Base-by-base conservation (phyloP, 1,284 basidiomycete genomes). In the Rhodotorula sp. region DNA sequence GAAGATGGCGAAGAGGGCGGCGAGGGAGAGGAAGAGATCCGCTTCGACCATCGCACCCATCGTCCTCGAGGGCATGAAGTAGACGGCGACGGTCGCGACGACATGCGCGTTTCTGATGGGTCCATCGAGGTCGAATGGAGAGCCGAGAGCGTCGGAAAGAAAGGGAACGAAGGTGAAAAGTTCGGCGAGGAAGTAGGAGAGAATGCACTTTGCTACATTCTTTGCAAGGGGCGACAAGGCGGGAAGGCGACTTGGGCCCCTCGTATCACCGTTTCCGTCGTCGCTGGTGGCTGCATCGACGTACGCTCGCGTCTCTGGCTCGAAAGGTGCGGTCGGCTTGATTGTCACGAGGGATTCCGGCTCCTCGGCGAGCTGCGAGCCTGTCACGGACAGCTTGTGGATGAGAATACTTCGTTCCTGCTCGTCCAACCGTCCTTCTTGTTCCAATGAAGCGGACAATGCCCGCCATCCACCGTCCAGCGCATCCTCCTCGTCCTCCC, bases 101-200 rank as follows among this genome's bases (percentile, higher is more conserved):
- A 59, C 62, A 44, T 62, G 58, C 40, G 77, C 78, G 26, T 76
- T 75, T 5, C 70, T 50, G 6, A 78, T 71, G 4, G 77, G 77
- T 9, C 76, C 75, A 24, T 77, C 75, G 20, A 76, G 57, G 48
- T 76, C 76, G 64, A 74, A 79, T 0, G 78, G 78, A 13, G 71
- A 67, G 24, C 75, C 74, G 26, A 78, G 50, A 34, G 77, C 69
- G 26, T 75, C 75, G 10, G 79, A 78, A 1, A 86, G 78, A 0
- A 70, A 53, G 0, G 90, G 88, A 13, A 88, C 87, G 79, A 93
- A 98, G 0, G 95, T 98, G 84, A 97, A 98, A 16, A 98, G 83
- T 0, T 91, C 93, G 4, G 86, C 94, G 69, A 97, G 81, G 68
- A 93, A 87, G 79, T 99, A 99, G 0, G 94, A 91, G 16, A 97